Base-by-base conservation (phyloP, 768 basidiomycete genomes). In the Termitomyces sp. region DNA sequence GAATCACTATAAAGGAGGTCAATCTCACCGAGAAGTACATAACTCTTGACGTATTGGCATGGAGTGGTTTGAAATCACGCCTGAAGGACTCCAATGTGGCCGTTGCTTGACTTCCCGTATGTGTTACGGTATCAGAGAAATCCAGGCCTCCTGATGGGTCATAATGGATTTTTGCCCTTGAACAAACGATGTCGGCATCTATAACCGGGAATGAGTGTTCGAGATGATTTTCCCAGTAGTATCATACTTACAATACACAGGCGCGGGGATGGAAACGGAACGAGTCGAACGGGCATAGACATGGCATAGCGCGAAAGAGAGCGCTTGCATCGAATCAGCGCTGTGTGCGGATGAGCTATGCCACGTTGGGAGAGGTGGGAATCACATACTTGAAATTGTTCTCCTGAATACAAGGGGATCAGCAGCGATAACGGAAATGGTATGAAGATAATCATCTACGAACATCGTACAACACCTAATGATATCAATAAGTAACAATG, bases 191-290 rank as follows among this genome's bases (percentile, higher is more conserved):
- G 68, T 92, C 89, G 8, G 90, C 90, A 69, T 92, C 90, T 91
- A 63, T 33, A 39, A 59, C 7, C 28, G 16, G 48, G 32, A 20
- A 39, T 36, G 12, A 59, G 3, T 46, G 39, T 46, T 3, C 13
- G n/a, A 39, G 22, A 12, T n/a, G 20, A 45, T n/a, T 8, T 24
- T 7, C 11, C 16, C 8, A 20, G 20, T 9, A 32, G 20, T 38
- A 36, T 20, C 13, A 28, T 40, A 65, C 87, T 67, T 67, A 92
- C 91, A 94, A 63, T 94, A 94, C 0, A 93, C 90, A 0, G 92
- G 92, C 0, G 92, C 91, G 0, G 92, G 92, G 46, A 94, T 93
- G 0, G 91, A 93, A 0, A 94, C 92, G 0, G 90, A 90, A 8
- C 92, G 87, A 0, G 92, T 94, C 0, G 92, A 81, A 0, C 91